Evolutionary conservation across 257 asterid genomes (phyloP).

Genomic region (Echium plantagineum): DNA sequence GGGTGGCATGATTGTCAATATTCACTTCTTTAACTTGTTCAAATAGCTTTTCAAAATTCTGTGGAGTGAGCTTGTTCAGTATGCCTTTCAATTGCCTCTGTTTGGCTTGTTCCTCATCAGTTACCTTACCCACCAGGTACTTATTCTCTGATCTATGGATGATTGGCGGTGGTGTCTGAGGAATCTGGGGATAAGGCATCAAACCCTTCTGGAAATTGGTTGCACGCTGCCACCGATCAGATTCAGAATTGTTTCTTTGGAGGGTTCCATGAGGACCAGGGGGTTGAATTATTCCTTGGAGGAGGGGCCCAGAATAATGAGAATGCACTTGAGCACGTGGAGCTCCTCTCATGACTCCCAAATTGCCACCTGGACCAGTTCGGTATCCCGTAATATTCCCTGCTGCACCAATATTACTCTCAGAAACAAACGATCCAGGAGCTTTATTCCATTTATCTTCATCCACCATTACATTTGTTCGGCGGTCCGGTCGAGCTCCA

Average conservation of each 20-base stretch:
- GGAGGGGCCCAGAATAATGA: conserved; percentile 42
- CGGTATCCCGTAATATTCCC: conserved; percentile 36
- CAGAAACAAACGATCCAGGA: conserved; percentile 40
- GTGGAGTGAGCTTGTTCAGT: conserved; percentile 94
- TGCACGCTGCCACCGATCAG: conserved; percentile 89
- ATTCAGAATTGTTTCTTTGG: conserved; percentile 56
- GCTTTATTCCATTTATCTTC: conserved; percentile 62
- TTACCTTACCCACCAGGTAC: conserved; percentile 70
- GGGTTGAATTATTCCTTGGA: conserved; percentile 60
- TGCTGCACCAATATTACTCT: conserved; percentile 35
- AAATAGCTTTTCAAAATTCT: conserved; percentile 78
- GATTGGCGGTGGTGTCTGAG: conserved; percentile 48
- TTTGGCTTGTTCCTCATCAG: conserved; percentile 81
- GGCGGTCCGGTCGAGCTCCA: conserved; percentile 49
- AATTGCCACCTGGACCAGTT: conserved; percentile 49
- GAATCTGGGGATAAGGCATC: conserved; percentile 71
- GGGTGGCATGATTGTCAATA: conserved; percentile 56
- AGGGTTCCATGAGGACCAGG: conserved; percentile 46
- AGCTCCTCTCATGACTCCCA: conserved; percentile 55
- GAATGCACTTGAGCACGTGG: conserved; percentile 45
- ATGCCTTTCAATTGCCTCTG: conserved; percentile 82
- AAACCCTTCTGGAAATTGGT: conserved; percentile 63
- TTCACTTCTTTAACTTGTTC: conserved; percentile 81
- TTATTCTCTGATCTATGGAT: conserved; percentile 87
- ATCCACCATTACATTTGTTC: conserved; percentile 43